Base-by-base conservation (phyloP, 441 rosid species). In the Euphorbia schlechtendalii region DNA sequence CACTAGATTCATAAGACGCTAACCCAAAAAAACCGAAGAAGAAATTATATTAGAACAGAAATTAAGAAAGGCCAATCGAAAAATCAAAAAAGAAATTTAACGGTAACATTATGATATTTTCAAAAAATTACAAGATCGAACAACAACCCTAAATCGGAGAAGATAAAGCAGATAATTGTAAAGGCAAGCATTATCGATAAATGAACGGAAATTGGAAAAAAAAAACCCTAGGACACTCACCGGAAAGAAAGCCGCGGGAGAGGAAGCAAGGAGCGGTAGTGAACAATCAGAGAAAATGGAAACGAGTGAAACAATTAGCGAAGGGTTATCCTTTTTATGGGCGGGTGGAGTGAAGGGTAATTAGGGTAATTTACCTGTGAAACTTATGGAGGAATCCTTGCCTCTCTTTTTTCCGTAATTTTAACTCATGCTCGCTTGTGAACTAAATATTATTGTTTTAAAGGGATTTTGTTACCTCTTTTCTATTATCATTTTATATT, bases 331-430 rank as follows among this genome's bases (percentile, higher is more conserved):
- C 20, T 5, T 18, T 30, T 43, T 55, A 55, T 56, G 10, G 28
- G 51, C 20, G 0, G 51, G 18, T 5, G 4, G 18, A 20, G 17
- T 1, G 8, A 38, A 38, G 41, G 13, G 12, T n/a, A 20, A 13
- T 8, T n/a, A 38, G n/a, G 5, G 11, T 59, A 38, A 59, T 2
- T 59, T n/a, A 25, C 54, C 48, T n/a, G 8, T 3, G 12, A 12
- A 9, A 53, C 69, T 56, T 65, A 40, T 13, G 17, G 1, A 18
- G 41, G 69, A 56, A 65, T 56, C 55, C 55, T 56, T 56, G 49
- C n/a, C n/a, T n/a, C n/a, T n/a, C n/a, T n/a, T n/a, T n/a, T n/a
- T n/a, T n/a, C n/a, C n/a, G n/a, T n/a, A n/a, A n/a, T n/a, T n/a
- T n/a, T n/a, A n/a, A n/a, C n/a, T n/a, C n/a, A n/a, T n/a, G n/a